phyloP scores from a whole-genome alignment of 306 rosid species.

The Rosa chinensis region DNA sequence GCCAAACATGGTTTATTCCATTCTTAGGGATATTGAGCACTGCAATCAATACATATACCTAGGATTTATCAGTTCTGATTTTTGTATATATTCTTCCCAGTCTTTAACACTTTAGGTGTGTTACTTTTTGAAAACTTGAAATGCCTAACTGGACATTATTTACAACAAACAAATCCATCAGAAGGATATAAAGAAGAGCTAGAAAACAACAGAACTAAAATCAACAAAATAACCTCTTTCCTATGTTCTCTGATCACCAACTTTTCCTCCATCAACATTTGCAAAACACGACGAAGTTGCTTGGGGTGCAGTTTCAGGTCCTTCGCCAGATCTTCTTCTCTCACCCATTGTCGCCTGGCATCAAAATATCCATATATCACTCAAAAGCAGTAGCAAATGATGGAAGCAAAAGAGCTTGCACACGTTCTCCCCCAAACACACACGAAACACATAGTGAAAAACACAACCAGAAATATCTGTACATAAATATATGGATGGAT shows the following conservation, averaged over 20 bases:
- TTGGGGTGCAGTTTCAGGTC: slow-evolving; percentile 85
- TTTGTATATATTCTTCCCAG: background rate
- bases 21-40: background rate
- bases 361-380: background rate
- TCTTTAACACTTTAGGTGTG: background rate
- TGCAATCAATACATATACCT: too few relatives aligned
- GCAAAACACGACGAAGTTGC: slow-evolving; percentile 78
- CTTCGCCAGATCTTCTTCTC: slow-evolving; percentile 95
- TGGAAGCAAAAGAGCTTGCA: too few relatives aligned
- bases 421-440: too few relatives aligned
- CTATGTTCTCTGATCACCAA: slow-evolving; percentile 81
- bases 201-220: slow-evolving; percentile 21
- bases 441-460: too few relatives aligned
- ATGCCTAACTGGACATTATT: background rate
- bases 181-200: background rate
- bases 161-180: background rate
- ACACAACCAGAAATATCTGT: too few relatives aligned
- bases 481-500: background rate
- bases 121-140: background rate
- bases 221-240: slow-evolving; percentile 55
- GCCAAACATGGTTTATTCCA: too few relatives aligned
- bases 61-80: background rate
- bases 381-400: background rate
- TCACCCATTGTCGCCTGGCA: slow-evolving; percentile 91
- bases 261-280: slow-evolving; percentile 89